Evolutionary conservation across 371 early-diverging fungal species (phyloP).

Genomic region (Conidiobolus incongruus): DNA sequence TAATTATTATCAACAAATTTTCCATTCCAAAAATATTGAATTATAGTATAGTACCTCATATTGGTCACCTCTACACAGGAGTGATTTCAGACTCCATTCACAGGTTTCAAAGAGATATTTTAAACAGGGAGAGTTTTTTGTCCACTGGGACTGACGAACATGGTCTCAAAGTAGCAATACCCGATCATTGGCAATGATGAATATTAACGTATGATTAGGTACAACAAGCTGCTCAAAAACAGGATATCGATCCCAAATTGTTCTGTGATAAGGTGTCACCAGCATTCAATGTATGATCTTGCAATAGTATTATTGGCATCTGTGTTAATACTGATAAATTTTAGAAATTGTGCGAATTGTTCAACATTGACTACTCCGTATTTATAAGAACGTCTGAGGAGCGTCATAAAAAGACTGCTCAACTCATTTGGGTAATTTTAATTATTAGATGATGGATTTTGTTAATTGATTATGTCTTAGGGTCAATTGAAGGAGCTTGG

Average conservation of each 20-base stretch:
- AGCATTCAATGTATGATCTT: neutral
- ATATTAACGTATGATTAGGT: conserved; percentile 22
- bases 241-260: conserved; percentile 24
- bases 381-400: conserved; percentile 76
- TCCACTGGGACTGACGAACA: conserved; percentile 93
- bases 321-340: neutral
- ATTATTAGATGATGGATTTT: neutral
- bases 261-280: conserved; percentile 47
- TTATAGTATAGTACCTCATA: conserved; percentile 52
- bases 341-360: conserved; percentile 31
- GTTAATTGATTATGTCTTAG: conserved; percentile 10
- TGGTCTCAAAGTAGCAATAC: conserved; percentile 57
- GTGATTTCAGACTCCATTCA: conserved; percentile 65
- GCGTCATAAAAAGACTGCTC: conserved; percentile 44
- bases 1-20: conserved; percentile 7
- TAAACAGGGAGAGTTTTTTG: conserved; percentile 22
- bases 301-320: neutral
- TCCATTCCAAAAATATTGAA: neutral
- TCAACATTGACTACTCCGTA: conserved; percentile 42
- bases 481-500: conserved; percentile 34
- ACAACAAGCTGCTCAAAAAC: conserved; percentile 65
- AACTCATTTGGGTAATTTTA: conserved; percentile 40
- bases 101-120: conserved; percentile 47
- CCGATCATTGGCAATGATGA: neutral
- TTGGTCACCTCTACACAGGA: conserved; percentile 82